These are phyloP conservation scores for Lentinula sp. DNA, from an alignment of 768 basidiomycete genomes.

Conservation along the genomic window DNA sequence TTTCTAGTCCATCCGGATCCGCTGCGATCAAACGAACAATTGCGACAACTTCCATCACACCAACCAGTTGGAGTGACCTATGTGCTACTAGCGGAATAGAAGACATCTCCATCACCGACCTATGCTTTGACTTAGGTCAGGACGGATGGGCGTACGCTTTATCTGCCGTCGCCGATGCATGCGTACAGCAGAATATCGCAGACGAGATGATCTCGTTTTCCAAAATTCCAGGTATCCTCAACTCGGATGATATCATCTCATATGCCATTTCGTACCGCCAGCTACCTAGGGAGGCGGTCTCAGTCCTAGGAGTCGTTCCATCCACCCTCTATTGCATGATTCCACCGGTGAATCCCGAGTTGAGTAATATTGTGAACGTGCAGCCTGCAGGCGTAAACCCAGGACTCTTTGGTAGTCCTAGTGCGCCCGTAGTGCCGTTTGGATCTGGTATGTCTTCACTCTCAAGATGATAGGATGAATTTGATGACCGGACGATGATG, in stretches of 20 bases:
- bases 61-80: constrained; percentile 40
- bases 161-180: constrained; percentile 37
- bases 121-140: constrained; percentile 37
- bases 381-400: constrained; percentile 37
- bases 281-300: constrained; percentile 37
- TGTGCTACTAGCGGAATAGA: constrained; percentile 33
- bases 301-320: constrained; percentile 35
- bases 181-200: constrained; percentile 42
- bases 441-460: constrained; percentile 12
- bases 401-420: constrained; percentile 31
- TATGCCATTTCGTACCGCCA: constrained; percentile 36
- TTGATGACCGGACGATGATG: background rate
- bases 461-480: background rate
- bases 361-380: constrained; percentile 31
- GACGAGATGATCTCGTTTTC: constrained; percentile 48
- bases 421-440: constrained; percentile 41
- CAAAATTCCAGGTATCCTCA: constrained; percentile 34
- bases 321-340: constrained; percentile 40
- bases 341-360: constrained; percentile 34
- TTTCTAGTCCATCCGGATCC: background rate
- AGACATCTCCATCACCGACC: constrained; percentile 30
- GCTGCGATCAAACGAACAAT: constrained; percentile 13
- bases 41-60: constrained; percentile 27
- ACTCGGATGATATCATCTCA: constrained; percentile 32
- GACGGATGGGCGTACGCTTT: constrained; percentile 35